Conservation (phyloP, 2,329 filamentous ascomycete species). For the Aureobasidium leucospermi region DNA sequence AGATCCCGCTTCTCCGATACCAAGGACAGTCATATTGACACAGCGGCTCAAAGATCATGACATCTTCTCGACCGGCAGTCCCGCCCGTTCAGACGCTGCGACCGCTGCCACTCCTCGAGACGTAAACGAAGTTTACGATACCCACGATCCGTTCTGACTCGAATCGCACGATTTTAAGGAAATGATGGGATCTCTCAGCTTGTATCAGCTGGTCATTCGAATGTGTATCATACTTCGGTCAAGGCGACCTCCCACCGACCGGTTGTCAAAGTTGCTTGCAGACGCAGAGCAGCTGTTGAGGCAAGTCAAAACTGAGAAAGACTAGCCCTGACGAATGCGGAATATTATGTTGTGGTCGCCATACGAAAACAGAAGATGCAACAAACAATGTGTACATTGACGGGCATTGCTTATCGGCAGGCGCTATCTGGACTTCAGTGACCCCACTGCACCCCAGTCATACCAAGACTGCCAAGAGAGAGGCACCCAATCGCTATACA, state of each 20-base stretch:
- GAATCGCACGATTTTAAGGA: background rate
- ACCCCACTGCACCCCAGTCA: background rate
- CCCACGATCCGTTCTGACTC: background rate
- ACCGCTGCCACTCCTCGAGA: background rate
- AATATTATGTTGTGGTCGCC: too few species aligned
- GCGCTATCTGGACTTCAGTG: background rate
- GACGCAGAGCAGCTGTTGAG: background rate
- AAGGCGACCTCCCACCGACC: background rate
- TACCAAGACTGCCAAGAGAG: background rate
- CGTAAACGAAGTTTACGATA: background rate
- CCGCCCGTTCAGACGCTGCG: background rate
- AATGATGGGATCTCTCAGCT: background rate
- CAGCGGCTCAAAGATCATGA: constrained; percentile 2
- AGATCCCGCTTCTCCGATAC: background rate
- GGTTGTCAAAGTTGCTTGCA: background rate
- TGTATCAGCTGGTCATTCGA: background rate
- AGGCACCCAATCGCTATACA: background rate
- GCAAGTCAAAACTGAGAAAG: background rate
- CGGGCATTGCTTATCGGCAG: background rate
- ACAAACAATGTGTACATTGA: background rate
- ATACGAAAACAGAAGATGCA: too few species aligned
- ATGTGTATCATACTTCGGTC: background rate
- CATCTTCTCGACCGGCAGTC: background rate
- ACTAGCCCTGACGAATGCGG: background rate
- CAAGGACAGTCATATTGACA: background rate